Evolutionary conservation across 1,139 yeast genomes (phyloP), one percentile per base, ranked within the genome.

Genomic region (Kazachstania sp.): DNA sequence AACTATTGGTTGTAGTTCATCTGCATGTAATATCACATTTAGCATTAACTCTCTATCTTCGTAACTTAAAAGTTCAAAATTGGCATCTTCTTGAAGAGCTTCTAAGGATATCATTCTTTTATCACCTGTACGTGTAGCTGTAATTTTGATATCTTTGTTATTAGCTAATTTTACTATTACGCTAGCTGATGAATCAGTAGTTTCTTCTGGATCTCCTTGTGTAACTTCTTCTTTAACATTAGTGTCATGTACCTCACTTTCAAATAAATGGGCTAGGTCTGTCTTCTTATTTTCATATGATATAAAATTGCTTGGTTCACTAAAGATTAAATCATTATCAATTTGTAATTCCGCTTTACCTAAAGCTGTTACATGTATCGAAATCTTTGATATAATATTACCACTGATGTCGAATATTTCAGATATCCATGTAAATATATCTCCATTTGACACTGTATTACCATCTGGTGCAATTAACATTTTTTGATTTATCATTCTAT

Each of bases 361-460:
- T 18, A 18, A 5, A 12, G n/a, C 19, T 12, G 35, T 13, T 4
- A 42, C 41, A 28, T 45, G 30, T 26, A 42, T 36, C 11, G 36
- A 34, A 15, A 41, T 3, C 11, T 26, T 42, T 5, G 48, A 34
- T 5, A 48, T 20, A 18, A 41, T 39, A 19, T 50, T 45, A 6
- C 60, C 61, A 16, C 49, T 46, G 15, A 48, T 31, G 42, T 60
- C 58, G 8, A 57, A 35, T 2, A 61, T 54, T 16, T 58, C 58
- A 12, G 58, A 49, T 18, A 51, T 41, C 64, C 64, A 60, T 13
- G 45, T 36, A 31, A 55, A 52, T n/a, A 45, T 38, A 45, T 59
- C 63, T 1, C 54, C 56, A 11, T 41, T 32, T 4, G 41, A 40
- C 6, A 52, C 47, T 7, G 49, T 45, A 19, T 30, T 26, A 4